Conservation (phyloP, 129 eudicot genomes). For the Kitagawia praeruptora region DNA sequence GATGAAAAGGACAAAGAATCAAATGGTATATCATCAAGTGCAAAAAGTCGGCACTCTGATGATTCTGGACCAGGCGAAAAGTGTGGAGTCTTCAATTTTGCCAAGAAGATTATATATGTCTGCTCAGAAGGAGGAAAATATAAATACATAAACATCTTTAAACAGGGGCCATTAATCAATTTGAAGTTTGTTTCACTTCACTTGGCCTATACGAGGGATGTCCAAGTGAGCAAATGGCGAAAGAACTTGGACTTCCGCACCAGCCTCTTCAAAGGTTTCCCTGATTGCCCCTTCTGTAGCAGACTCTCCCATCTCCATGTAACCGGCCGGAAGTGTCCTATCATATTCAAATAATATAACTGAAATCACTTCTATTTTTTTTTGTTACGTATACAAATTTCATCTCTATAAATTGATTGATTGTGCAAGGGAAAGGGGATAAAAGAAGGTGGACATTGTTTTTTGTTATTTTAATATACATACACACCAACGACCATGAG, state of each 20-base stretch:
- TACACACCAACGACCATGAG: constrained; percentile 77
- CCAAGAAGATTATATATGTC: constrained; percentile 88
- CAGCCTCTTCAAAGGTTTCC: constrained; percentile 95
- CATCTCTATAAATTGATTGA: background rate
- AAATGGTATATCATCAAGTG: constrained; percentile 80
- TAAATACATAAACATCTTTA: background rate
- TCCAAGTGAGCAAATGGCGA: constrained; percentile 92
- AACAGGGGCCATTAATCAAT: background rate
- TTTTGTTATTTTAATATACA: background rate
- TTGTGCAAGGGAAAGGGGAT: background rate
- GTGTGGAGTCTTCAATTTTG: constrained; percentile 68
- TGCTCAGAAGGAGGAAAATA: constrained; percentile 24
- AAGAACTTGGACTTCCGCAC: constrained; percentile 77
- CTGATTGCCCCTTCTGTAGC: constrained; percentile 87
- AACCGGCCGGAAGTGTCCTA: constrained; percentile 99
- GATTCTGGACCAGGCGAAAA: constrained; percentile 96
- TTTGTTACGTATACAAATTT: background rate
- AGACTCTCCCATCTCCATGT: constrained; percentile 93
- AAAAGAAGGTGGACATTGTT: background rate
- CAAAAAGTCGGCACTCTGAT: constrained; percentile 75
- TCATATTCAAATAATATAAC: background rate
- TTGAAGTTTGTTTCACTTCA: constrained; percentile 23
- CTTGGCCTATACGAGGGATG: constrained; percentile 98
- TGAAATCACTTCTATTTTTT: background rate
- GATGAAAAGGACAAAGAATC: constrained; percentile 97